Evolutionary conservation across 495 filamentous ascomycete species (phyloP).

Genomic region (Penicillium mononematosum): DNA sequence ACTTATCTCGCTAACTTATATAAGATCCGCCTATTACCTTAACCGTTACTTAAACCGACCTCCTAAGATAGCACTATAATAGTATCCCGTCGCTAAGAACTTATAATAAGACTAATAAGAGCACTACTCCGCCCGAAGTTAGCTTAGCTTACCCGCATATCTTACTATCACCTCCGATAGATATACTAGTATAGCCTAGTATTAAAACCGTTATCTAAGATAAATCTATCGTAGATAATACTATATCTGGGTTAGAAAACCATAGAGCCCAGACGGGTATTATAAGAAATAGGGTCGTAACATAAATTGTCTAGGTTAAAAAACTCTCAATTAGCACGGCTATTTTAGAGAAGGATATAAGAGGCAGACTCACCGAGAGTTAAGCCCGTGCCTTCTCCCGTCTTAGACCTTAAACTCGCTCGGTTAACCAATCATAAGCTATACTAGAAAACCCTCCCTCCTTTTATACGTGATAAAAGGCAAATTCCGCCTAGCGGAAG

Average conservation of each 20-base stretch:
- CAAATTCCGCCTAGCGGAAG: not conserved
- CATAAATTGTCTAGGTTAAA: slow-evolving; percentile 1
- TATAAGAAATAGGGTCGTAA: not conserved
- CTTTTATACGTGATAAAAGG: slow-evolving; percentile 3
- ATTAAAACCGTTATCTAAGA: not conserved
- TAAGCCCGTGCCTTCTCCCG: not conserved
- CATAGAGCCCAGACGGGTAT: not conserved
- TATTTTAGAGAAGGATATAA: too few relatives aligned
- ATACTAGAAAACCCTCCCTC: not conserved
- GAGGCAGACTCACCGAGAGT: too few relatives aligned
- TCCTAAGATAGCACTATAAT: not conserved
- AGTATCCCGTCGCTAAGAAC: not conserved
- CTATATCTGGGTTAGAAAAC: not conserved
- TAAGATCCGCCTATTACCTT: not conserved
- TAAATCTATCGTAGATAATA: slow-evolving; percentile 1
- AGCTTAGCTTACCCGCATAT: not conserved
- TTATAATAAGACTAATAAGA: slow-evolving; percentile 6
- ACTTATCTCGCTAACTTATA: slow-evolving; percentile 4
- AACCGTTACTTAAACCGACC: slow-evolving; percentile 5
- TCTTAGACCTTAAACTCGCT: not conserved
- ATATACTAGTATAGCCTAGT: not conserved
- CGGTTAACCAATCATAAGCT: not conserved
- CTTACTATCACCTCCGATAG: slow-evolving; percentile 3
- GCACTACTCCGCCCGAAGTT: not conserved
- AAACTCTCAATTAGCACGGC: not conserved